Percentiles rank a stretch among this genome's conserved stretches.
phyloP scores from a whole-genome alignment of 2,329 filamentous ascomycete species.

The Claviceps sp. region DNA sequence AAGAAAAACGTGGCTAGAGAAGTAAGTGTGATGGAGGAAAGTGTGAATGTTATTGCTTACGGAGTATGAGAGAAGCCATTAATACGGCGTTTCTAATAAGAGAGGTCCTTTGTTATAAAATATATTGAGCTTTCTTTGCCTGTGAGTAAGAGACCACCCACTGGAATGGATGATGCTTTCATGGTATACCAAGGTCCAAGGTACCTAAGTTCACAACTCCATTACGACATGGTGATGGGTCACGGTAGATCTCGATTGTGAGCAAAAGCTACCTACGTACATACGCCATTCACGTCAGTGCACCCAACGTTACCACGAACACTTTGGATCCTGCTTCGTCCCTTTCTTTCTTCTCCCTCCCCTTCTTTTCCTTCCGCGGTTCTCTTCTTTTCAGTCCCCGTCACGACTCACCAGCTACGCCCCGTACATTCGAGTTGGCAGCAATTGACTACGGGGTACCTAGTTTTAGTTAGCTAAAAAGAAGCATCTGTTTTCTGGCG shows the following conservation, averaged over 20 bases:
- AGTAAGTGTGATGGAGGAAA: no score
- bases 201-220: background rate
- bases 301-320: background rate
- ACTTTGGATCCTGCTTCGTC: background rate
- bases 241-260: background rate
- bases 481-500: background rate
- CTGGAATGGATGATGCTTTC: background rate
- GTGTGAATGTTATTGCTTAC: no score
- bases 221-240: background rate
- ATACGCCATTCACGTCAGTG: background rate
- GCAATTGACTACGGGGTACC: no score
- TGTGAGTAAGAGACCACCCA: background rate
- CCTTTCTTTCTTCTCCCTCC: background rate
- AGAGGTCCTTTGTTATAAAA: background rate
- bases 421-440: no score
- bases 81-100: no score
- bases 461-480: no score
- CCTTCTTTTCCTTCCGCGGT: no score
- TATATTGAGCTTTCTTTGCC: background rate
- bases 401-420: no score
- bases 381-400: no score
- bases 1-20: no score
- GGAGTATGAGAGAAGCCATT: no score
- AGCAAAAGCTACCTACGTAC: no score
- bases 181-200: background rate